These are phyloP conservation scores for Dissophora ornata DNA, from an alignment of 192 early-diverging fungal genomes.

Conservation along the genomic window DNA sequence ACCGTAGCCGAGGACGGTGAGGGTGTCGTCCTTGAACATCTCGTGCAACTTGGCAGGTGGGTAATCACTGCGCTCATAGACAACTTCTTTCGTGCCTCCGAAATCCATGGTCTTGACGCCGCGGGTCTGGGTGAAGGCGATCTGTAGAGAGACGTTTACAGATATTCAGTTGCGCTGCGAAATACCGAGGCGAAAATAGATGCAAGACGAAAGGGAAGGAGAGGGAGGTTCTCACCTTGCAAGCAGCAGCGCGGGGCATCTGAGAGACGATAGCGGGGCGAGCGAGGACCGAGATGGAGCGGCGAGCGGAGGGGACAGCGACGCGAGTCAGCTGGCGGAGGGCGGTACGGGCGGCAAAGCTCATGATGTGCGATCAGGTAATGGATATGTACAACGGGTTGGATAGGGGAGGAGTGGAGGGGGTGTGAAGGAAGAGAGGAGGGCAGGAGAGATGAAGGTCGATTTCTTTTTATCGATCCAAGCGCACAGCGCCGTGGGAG, in stretches of 20 bases:
- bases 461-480: too few relatives aligned
- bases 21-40: slow-evolving; percentile 94
- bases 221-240: slow-evolving; percentile 28
- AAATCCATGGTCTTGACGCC: slow-evolving; percentile 95
- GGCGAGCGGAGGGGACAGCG: slow-evolving; percentile 22
- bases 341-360: slow-evolving; percentile 27
- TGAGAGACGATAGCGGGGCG: slow-evolving; percentile 20
- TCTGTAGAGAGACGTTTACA: slow-evolving; percentile 13
- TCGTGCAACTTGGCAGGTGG: slow-evolving; percentile 91
- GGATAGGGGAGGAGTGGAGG: too few relatives aligned
- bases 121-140: slow-evolving; percentile 65
- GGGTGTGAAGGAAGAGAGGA: background rate
- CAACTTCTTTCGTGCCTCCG: slow-evolving; percentile 90
- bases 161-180: too few relatives aligned
- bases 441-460: too few relatives aligned
- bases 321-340: slow-evolving; percentile 37
- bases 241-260: slow-evolving; percentile 17
- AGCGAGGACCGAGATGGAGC: slow-evolving; percentile 31
- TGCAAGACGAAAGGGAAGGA: too few relatives aligned
- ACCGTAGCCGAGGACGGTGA: slow-evolving; percentile 93
- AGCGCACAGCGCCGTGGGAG: too few relatives aligned
- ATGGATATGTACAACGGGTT: slow-evolving; percentile 1
- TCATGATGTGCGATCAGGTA: slow-evolving; percentile 16
- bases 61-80: slow-evolving; percentile 95
- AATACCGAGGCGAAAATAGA: too few relatives aligned